These are phyloP conservation scores for Funneliformis mosseae DNA, from an alignment of 192 early-diverging fungal genomes.

Conservation along the genomic window DNA sequence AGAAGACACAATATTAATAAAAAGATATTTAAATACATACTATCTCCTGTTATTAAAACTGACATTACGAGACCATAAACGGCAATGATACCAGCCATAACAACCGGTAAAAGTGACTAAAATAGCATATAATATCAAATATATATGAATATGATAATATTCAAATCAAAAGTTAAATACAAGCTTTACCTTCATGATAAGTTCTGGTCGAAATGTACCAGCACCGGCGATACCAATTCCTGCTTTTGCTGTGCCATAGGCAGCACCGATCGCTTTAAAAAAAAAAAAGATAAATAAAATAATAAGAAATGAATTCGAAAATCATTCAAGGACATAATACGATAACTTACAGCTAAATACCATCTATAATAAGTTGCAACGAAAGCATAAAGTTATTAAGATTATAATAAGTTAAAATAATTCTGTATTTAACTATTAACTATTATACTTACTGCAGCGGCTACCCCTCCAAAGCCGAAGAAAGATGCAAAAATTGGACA, in stretches of 20 bases:
- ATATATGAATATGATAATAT: neutral
- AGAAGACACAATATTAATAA: neutral
- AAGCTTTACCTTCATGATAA: constrained; percentile 74
- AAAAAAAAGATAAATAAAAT: neutral
- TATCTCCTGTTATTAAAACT: constrained; percentile 82
- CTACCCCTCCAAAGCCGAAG: constrained; percentile 92
- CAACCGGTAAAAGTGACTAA: constrained; percentile 86
- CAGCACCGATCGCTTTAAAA: constrained; percentile 82
- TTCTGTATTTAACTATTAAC: neutral
- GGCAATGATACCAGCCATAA: constrained; percentile 99
- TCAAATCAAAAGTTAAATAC: neutral
- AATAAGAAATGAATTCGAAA: neutral
- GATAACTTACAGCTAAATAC: constrained; percentile 68
- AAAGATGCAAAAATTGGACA: constrained; percentile 93
- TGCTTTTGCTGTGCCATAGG: constrained; percentile 97
- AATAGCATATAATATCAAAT: neutral
- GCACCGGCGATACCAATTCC: constrained; percentile 95
- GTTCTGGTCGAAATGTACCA: constrained; percentile 91
- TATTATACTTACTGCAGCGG: constrained; percentile 67
- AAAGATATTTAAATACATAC: constrained; percentile 58
- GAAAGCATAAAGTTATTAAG: constrained; percentile 8
- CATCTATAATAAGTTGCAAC: constrained; percentile 46
- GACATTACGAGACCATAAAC: constrained; percentile 98
- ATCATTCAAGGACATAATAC: neutral
- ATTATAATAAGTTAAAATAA: neutral